A percentile compares a stretch with the other conserved stretches of the same genome.
Evolutionary conservation across 2,329 filamentous ascomycete genomes (phyloP).

Genomic region (Geosmithia flava): DNA sequence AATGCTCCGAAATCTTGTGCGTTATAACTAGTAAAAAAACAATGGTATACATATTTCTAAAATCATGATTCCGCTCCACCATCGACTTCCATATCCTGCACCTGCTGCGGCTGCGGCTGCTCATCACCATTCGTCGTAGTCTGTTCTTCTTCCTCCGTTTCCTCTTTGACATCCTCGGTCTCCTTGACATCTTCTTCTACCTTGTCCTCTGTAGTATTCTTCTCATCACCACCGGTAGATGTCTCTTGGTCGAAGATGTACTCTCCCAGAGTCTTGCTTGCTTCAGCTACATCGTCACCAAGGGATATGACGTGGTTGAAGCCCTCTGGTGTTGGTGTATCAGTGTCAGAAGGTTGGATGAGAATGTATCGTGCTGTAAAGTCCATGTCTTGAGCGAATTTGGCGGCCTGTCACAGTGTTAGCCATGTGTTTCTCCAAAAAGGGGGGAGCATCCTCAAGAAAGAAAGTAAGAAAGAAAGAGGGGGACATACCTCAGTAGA

Average conservation of each 20-base stretch:
- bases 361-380: slow-evolving; percentile 44
- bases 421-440: neutral
- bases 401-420: slow-evolving; percentile 28
- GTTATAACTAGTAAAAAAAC: too few species aligned
- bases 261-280: too few species aligned
- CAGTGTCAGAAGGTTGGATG: slow-evolving; percentile 26
- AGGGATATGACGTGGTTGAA: neutral
- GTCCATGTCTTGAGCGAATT: slow-evolving; percentile 44
- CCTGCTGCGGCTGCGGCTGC: neutral
- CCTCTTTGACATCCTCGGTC: too few species aligned
- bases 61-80: neutral
- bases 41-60: neutral
- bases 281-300: neutral
- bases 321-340: neutral
- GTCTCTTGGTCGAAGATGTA: too few species aligned
- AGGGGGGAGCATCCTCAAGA: too few species aligned
- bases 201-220: too few species aligned
- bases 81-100: neutral
- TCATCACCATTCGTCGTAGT: neutral
- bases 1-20: too few species aligned
- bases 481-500: slow-evolving; percentile 34
- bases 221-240: neutral
- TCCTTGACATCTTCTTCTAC: too few species aligned
- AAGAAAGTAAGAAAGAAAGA: neutral
- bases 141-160: neutral